A percentile compares a stretch with the other conserved stretches of the same genome.
Evolutionary conservation across 768 basidiomycete genomes (phyloP).

Genomic region (Rhizopogon roseolus): DNA sequence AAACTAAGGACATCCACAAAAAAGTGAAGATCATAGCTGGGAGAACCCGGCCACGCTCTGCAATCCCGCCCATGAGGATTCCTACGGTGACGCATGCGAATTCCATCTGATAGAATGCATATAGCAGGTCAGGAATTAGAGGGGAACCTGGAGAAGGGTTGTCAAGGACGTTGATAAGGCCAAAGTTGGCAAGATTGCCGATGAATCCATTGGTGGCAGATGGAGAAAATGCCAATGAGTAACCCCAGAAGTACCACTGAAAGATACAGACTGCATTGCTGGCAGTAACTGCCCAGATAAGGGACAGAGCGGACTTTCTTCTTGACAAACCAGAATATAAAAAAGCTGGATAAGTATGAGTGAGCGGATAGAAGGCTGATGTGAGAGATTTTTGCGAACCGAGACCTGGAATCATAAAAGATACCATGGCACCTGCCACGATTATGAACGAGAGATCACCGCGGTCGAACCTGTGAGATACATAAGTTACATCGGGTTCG

Average conservation of each 20-base stretch:
- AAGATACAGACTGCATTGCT: conserved; percentile 74
- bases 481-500: conserved; percentile 4
- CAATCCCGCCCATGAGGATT: conserved; percentile 75
- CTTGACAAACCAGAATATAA: conserved; percentile 70
- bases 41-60: conserved; percentile 81
- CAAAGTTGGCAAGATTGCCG: conserved; percentile 77
- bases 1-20: conserved; percentile 82
- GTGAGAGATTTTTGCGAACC: conserved; percentile 31
- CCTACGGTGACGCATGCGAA: conserved; percentile 79
- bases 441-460: conserved; percentile 73
- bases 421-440: conserved; percentile 63
- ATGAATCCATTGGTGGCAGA: conserved; percentile 73
- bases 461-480: conserved; percentile 49
- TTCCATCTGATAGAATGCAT: conserved; percentile 85
- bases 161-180: conserved; percentile 64
- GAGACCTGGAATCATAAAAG: conserved; percentile 75
- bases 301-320: conserved; percentile 62
- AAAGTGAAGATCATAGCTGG: conserved; percentile 81
- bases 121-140: conserved; percentile 77
- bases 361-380: not conserved
- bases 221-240: conserved; percentile 79
- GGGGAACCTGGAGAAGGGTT: conserved; percentile 75
- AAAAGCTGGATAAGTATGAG: conserved; percentile 41
- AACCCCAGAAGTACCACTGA: conserved; percentile 83
- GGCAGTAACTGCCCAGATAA: conserved; percentile 74